Evolutionary conservation across 2,329 filamentous ascomycete species (phyloP).

Genomic region (Phyllosticta citribraziliensis): DNA sequence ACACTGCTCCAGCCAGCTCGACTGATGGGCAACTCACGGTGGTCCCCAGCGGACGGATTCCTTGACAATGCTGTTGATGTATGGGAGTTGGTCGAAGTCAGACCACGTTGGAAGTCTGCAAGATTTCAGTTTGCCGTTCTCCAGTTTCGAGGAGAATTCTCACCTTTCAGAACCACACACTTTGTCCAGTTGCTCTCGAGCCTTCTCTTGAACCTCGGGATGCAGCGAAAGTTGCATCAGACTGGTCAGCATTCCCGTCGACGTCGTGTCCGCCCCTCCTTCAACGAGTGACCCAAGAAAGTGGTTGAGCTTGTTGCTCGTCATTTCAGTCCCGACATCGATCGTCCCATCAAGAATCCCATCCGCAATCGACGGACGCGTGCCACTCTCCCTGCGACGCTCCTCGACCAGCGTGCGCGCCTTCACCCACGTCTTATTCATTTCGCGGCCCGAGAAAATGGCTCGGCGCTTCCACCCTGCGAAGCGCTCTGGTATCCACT

Average conservation of each 20-base stretch:
- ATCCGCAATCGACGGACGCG: slow-evolving; percentile 12
- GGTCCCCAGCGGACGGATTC: slow-evolving; percentile 27
- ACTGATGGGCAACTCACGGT: slow-evolving; percentile 15
- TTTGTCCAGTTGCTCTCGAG: slow-evolving; percentile 20
- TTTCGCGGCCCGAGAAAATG: slow-evolving; percentile 12
- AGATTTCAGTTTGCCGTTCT: slow-evolving; percentile 9
- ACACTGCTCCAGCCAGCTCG: background rate
- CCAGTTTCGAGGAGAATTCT: background rate
- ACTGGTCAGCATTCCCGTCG: slow-evolving; percentile 25
- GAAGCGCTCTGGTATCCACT: slow-evolving; percentile 28
- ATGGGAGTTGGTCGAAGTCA: slow-evolving; percentile 23
- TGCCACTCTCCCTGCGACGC: slow-evolving; percentile 9
- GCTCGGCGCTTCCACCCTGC: slow-evolving; percentile 14
- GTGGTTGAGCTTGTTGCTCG: slow-evolving; percentile 25
- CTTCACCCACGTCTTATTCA: slow-evolving; percentile 11
- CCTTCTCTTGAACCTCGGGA: slow-evolving; percentile 19
- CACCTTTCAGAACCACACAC: slow-evolving; percentile 7
- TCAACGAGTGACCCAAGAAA: slow-evolving; percentile 26
- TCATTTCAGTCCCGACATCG: slow-evolving; percentile 11
- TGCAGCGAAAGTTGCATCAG: slow-evolving; percentile 21
- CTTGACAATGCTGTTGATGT: slow-evolving; percentile 23
- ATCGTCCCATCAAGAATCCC: slow-evolving; percentile 8
- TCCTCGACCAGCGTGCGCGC: slow-evolving; percentile 10
- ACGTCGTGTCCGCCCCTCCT: slow-evolving; percentile 29
- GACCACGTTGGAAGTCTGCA: slow-evolving; percentile 18